Base-by-base conservation (phyloP, 306 rosid species). In the Vigna mungo region DNA sequence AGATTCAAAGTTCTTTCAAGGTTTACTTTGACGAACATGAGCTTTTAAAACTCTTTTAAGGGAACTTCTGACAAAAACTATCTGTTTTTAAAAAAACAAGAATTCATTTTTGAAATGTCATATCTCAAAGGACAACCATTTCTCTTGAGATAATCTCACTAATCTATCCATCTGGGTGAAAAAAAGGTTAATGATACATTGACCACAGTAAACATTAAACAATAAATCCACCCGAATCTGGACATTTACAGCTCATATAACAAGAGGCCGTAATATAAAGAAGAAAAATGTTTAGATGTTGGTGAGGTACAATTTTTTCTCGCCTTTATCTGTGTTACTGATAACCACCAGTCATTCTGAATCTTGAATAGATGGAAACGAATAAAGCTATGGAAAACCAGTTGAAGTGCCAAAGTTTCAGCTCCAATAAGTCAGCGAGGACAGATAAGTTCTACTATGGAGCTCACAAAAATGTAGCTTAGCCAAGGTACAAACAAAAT, bases 321-420 rank as follows among this genome's bases (percentile, higher is more conserved):
- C 10, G 52, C 25, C 52, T 63, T 65, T 20, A 44, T 11, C 41
- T 53, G 66, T 34, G 66, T 25, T 68, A 32, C 79, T 55, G 56
- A 34, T 71, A 68, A 48, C 46, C 56, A 25, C 21, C 17, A 64
- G 70, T n/a, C 78, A 47, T 59, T 68, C 78, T 41, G 68, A 60
- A 37, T 20, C 65, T 15, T 66, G 74, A 25, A 56, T 25, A 21
- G 52, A 30, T 76, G 49, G 46, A 9, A 65, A 78, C n/a, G 76
- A 62, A 21, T 41, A 14, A 21, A 52, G 71, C 52, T 36, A 14
- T 37, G 23, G 56, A 74, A 68, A 54, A 62, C 21, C 39, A 41
- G 78, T 64, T 20, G 34, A 60, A 16, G 16, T 16, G 69, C 68
- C 75, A 71, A 84, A 83, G 56, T 69, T 84, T 72, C 80, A 72